These are phyloP conservation scores for Podospora tetraspora DNA, from an alignment of 495 filamentous ascomycete genomes.

Conservation along the genomic window DNA sequence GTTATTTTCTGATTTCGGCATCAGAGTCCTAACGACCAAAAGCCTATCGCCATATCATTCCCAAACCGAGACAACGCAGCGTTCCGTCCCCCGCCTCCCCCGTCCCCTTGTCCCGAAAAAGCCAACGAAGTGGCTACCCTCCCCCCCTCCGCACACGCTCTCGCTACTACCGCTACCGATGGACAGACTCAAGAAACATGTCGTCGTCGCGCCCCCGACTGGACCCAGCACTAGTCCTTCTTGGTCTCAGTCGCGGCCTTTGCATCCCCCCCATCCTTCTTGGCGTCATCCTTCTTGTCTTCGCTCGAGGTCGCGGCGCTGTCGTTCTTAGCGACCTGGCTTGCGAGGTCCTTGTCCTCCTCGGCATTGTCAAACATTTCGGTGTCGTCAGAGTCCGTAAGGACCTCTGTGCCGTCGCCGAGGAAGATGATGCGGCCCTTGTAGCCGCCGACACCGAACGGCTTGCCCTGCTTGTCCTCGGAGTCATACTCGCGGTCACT, in stretches of 20 bases:
- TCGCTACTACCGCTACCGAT: background rate
- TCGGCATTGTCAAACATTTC: constrained; percentile 89
- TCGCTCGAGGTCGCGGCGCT: constrained; percentile 1
- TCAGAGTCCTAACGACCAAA: background rate
- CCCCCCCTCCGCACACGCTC: background rate
- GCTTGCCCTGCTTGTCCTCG: constrained; percentile 49
- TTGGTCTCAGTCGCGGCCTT: constrained; percentile 6
- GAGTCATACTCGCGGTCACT: constrained; percentile 88
- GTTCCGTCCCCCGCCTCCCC: background rate
- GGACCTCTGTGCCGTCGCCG: constrained; percentile 85
- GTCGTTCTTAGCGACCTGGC: constrained; percentile 46
- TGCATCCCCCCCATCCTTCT: constrained; percentile 7
- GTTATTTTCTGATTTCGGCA: background rate
- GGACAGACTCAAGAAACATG: background rate
- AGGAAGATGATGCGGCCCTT: constrained; percentile 85
- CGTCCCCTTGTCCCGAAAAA: background rate
- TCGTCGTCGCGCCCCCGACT: background rate
- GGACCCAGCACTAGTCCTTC: constrained; percentile 1
- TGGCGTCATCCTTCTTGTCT: constrained; percentile 2
- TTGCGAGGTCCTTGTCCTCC: constrained; percentile 69
- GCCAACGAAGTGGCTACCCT: background rate
- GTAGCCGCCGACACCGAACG: constrained; percentile 55
- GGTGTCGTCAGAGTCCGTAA: constrained; percentile 78
- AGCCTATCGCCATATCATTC: background rate
- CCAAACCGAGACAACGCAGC: background rate